A percentile compares a stretch with the other conserved stretches of the same genome.
Evolutionary conservation across 1,284 basidiomycete species (phyloP).

Genomic region (Microstroma glucosiphilum): DNA sequence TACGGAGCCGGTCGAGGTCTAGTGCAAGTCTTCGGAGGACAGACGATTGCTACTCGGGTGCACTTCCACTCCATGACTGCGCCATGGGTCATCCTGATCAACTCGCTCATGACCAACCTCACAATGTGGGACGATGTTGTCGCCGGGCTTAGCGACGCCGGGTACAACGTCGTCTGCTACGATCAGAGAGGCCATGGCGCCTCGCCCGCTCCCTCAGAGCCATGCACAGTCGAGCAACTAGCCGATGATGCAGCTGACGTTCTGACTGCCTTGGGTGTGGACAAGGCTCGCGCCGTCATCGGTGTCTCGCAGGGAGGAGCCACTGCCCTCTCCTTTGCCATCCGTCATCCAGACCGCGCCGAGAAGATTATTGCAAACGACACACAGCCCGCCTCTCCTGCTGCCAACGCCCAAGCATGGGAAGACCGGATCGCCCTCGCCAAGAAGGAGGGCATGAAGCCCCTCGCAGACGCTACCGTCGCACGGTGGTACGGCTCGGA

Average conservation of each 20-base stretch:
- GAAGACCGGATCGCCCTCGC: constrained; percentile 53
- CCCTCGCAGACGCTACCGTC: constrained; percentile 51
- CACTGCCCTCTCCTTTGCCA: constrained; percentile 51
- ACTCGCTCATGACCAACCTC: constrained; percentile 54
- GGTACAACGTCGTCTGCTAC: constrained; percentile 53
- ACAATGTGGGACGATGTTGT: constrained; percentile 53
- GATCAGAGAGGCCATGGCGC: constrained; percentile 54
- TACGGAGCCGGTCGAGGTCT: constrained; percentile 19
- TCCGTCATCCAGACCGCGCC: constrained; percentile 46
- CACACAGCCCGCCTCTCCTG: constrained; percentile 52
- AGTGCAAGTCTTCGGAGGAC: constrained; percentile 27
- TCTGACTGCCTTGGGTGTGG: constrained; percentile 47
- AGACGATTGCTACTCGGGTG: constrained; percentile 30
- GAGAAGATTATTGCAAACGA: constrained; percentile 52
- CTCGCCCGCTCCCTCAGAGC: constrained; percentile 43
- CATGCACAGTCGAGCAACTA: constrained; percentile 50
- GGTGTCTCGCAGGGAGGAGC: constrained; percentile 55
- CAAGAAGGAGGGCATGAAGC: constrained; percentile 36
- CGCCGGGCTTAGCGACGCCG: constrained; percentile 39
- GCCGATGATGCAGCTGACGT: constrained; percentile 52
- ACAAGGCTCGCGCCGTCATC: constrained; percentile 47
- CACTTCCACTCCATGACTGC: constrained; percentile 37
- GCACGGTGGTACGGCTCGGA: constrained; percentile 51
- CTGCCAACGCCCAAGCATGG: constrained; percentile 52
- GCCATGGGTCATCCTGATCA: constrained; percentile 52